Base-by-base conservation (phyloP, 129 eudicot genomes). In the Saussurea involucrata region DNA sequence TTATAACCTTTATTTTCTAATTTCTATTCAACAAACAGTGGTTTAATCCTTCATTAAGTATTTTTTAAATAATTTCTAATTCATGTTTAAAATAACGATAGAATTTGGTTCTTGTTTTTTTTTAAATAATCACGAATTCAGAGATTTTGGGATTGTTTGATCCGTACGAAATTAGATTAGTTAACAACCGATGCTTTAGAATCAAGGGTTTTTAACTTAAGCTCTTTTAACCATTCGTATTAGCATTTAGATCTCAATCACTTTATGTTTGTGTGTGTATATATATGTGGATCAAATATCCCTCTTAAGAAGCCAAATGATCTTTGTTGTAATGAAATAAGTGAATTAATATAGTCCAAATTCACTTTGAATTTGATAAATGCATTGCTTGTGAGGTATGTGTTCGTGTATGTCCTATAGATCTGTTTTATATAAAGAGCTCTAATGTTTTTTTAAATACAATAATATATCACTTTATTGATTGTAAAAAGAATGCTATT, bases 11-110 rank as follows among this genome's bases (percentile, higher is more conserved):
- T 67, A 49, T 44, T 36, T 28, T 57, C 21, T 24, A 3, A 9
- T 46, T 27, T 71, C 32, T 40, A 49, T 73, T 61, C 65, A 71
- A 79, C 72, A 79, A 72, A 72, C 8, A 78, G 28, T 40, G 66
- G 40, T 21, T 72, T 65, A 24, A 49, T 29, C 27, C 29, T 4
- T 64, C 18, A 20, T 22, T 28, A 46, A 73, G 7, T 31, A 29
- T 24, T 75, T 44, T 28, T 8, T 24, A 17, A 25, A 72, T 4
- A n/a, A 17, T 15, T 0, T 3, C 15, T 24, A 13, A 70, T 44
- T 27, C 0, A 33, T 12, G 63, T 44, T 25, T 72, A 6, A 6
- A 12, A 15, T 69, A 17, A 72, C 31, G 44, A 72, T 68, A 46
- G n/a, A 46, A 72, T n/a, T 0, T 1, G 12, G 2, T 13, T 25